Percentiles rank a stretch among this genome's conserved stretches.
phyloP scores from a whole-genome alignment of 176 grass and related monocot genomes.

The Aegilops longissima region DNA sequence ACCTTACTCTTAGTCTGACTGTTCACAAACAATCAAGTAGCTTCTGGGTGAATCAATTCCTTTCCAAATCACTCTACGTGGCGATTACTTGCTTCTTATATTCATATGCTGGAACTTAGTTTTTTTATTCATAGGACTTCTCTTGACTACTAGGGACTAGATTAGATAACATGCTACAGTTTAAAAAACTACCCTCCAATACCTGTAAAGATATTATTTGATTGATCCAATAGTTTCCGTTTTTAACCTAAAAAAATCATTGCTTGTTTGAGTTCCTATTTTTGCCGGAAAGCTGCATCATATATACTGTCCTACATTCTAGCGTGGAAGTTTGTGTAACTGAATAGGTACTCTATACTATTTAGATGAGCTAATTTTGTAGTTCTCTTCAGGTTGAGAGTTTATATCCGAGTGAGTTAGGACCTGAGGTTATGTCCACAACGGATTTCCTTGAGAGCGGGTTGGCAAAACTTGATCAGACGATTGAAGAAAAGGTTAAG shows the following conservation, averaged over 20 bases:
- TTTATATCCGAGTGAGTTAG: constrained; percentile 81
- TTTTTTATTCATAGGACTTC: background rate
- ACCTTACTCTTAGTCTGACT: background rate
- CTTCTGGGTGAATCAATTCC: background rate
- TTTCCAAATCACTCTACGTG: constrained; percentile 9
- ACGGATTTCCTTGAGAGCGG: constrained; percentile 70
- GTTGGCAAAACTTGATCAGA: constrained; percentile 61
- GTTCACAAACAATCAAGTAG: background rate
- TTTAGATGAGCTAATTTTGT: background rate
- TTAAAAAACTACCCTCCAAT: background rate
- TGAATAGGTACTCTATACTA: background rate
- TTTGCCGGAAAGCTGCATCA: background rate
- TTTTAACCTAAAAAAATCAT: background rate
- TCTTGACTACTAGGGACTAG: background rate
- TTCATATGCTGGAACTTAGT: background rate
- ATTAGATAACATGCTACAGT: constrained; percentile 1
- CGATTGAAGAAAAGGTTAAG: constrained; percentile 64
- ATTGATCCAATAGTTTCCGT: background rate
- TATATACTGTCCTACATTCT: background rate
- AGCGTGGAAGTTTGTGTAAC: background rate
- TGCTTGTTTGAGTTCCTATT: background rate
- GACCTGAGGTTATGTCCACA: constrained; percentile 61
- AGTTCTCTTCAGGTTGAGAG: constrained; percentile 73
- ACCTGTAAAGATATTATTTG: background rate
- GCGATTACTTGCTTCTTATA: background rate